A percentile compares a stretch with the other conserved stretches of the same genome.
Evolutionary conservation across 2,329 filamentous ascomycete genomes (phyloP).

Genomic region (Alternaria burnsii): DNA sequence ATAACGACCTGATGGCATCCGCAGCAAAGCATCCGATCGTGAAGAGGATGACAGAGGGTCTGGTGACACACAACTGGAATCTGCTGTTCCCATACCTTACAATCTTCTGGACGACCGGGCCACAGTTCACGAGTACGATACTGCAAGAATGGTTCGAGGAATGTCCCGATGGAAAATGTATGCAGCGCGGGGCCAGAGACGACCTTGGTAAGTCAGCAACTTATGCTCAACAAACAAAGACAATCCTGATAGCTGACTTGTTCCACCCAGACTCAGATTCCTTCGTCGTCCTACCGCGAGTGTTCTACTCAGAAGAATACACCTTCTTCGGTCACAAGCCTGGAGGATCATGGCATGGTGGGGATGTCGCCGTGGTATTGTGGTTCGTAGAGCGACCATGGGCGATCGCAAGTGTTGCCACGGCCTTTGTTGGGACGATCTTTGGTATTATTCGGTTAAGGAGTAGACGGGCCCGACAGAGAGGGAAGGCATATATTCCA

Average conservation of each 20-base stretch:
- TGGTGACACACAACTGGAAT: conserved; percentile 23
- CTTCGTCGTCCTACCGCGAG: conserved; percentile 33
- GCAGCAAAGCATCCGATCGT: conserved; percentile 31
- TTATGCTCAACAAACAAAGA: too few relatives aligned
- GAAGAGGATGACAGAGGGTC: conserved; percentile 24
- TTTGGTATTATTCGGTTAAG: background rate
- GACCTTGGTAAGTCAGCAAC: background rate
- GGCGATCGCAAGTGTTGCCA: conserved; percentile 10
- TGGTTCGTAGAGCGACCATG: conserved; percentile 33
- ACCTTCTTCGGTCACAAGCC: conserved; percentile 44
- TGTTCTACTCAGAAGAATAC: conserved; percentile 41
- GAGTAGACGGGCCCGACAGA: background rate
- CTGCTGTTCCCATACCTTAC: conserved; percentile 39
- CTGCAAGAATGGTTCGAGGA: conserved; percentile 31
- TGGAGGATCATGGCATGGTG: conserved; percentile 44
- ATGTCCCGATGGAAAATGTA: background rate
- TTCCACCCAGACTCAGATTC: conserved; percentile 7
- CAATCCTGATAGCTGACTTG: background rate
- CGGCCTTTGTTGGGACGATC: background rate
- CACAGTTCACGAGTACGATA: conserved; percentile 38
- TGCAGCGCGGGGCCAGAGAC: background rate
- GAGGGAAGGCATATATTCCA: background rate
- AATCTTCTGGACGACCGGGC: conserved; percentile 43
- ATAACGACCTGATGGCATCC: conserved; percentile 36
- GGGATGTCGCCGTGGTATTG: conserved; percentile 38